These are phyloP conservation scores for Coemansia sp. DNA, from an alignment of 192 early-diverging fungal species.

Conservation along the genomic window DNA sequence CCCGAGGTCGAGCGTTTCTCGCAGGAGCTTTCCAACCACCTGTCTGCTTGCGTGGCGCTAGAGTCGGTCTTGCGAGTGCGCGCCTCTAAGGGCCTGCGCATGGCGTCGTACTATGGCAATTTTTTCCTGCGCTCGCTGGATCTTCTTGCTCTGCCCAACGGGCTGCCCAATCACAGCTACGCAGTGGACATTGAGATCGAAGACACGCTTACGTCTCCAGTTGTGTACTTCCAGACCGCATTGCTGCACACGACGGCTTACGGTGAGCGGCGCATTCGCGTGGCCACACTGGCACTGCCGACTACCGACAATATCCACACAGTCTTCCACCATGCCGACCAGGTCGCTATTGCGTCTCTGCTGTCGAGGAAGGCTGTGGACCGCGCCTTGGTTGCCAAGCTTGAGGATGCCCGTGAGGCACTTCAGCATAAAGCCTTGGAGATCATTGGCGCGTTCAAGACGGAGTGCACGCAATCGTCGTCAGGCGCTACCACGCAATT, in stretches of 20 bases:
- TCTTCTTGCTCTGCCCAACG: constrained; percentile 86
- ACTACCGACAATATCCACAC: constrained; percentile 79
- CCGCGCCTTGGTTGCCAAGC: constrained; percentile 73
- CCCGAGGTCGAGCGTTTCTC: constrained; percentile 84
- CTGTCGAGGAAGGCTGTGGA: constrained; percentile 91
- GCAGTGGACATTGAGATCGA: constrained; percentile 85
- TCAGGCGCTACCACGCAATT: constrained; percentile 78
- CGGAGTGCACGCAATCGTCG: constrained; percentile 65
- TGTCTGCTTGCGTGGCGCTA: constrained; percentile 75
- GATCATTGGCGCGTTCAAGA: constrained; percentile 88
- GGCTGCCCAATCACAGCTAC: constrained; percentile 88
- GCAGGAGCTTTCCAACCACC: constrained; percentile 76
- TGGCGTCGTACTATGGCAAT: constrained; percentile 93
- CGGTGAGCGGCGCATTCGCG: constrained; percentile 92
- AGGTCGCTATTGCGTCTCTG: constrained; percentile 76
- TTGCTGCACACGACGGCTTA: constrained; percentile 84
- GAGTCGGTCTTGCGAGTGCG: constrained; percentile 94
- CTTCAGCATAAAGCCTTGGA: constrained; percentile 83
- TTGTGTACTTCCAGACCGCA: constrained; percentile 94
- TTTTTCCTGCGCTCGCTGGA: constrained; percentile 96
- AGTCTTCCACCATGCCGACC: constrained; percentile 80
- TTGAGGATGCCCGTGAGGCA: constrained; percentile 94
- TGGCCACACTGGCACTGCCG: constrained; percentile 85
- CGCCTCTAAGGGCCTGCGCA: constrained; percentile 82
- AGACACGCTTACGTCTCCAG: constrained; percentile 59